Evolutionary conservation across 2,329 filamentous ascomycete species (phyloP).

Genomic region (Stagonosporopsis cucurbitacearum): DNA sequence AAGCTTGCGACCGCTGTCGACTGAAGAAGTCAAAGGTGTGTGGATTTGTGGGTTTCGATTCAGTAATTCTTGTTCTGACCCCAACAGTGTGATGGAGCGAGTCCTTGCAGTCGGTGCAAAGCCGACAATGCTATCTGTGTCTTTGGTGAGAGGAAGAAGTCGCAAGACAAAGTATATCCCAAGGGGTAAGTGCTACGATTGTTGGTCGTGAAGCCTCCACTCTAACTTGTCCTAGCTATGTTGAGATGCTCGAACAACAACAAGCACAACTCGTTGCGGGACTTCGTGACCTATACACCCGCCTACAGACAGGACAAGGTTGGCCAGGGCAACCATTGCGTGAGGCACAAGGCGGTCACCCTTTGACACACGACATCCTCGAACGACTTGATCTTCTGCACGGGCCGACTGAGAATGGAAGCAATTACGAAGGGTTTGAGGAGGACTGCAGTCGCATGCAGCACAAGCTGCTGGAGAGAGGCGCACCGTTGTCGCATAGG

Average conservation of each 20-base stretch:
- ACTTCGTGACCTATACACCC: conserved; percentile 66
- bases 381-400: conserved; percentile 65
- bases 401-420: conserved; percentile 54
- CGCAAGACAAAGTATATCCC: conserved; percentile 71
- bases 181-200: conserved; percentile 60
- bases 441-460: conserved; percentile 64
- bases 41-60: neutral
- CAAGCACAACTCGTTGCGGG: conserved; percentile 67
- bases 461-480: conserved; percentile 60
- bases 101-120: conserved; percentile 67
- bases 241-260: conserved; percentile 72
- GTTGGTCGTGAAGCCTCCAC: neutral
- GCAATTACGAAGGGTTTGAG: conserved; percentile 61
- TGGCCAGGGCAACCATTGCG: conserved; percentile 64
- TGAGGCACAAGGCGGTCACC: conserved; percentile 60
- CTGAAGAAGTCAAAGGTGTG: conserved; percentile 70
- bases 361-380: conserved; percentile 69
- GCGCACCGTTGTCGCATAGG: conserved; percentile 59
- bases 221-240: conserved; percentile 56
- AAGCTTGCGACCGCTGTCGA: conserved; percentile 70
- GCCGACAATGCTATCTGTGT: conserved; percentile 70
- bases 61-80: conserved; percentile 16
- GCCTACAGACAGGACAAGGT: conserved; percentile 58
- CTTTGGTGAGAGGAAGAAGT: conserved; percentile 70
- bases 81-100: conserved; percentile 64